Base-by-base conservation (phyloP, 805 yeast genomes). In the Pichia paraexigua region DNA sequence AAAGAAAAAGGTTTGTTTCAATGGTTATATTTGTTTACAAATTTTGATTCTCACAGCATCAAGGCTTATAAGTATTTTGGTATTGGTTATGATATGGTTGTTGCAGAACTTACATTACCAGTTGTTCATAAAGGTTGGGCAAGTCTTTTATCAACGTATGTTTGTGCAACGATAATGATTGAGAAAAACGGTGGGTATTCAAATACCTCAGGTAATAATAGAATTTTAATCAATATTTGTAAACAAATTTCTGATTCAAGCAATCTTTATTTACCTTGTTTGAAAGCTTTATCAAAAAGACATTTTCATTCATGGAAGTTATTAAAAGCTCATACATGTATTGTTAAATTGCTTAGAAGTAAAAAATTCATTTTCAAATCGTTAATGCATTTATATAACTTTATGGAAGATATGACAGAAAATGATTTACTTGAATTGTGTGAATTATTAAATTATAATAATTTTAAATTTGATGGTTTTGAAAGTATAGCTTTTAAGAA, bases 301-400 rank as follows among this genome's bases (percentile, higher is more conserved):
- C 84, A 82, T 60, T 80, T 79, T 52, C 82, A 82, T 60, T 85
- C 89, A 2, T 81, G 83, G 81, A 76, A 85, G 65, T 74, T 84
- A 61, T 72, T 79, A 39, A 83, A 82, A 58, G 83, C 86, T 0
- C 78, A 77, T 48, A 63, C 63, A 7, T 73, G 69, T 44, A 58
- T 80, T 21, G 56, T 74, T 13, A 67, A 64, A 24, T 48, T 75
- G 5, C 51, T 78, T 12, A 63, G 59, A 30, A 59, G 58, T 20
- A 43, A 46, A 22, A 20, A 39, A 12, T 20, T 56, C 30, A 21
- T 24, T 11, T 51, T 48, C 17, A 45, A 48, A 15, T 30, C 45
- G 21, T 25, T 42, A 28, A 12, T 20, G 25, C 25, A 50, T 25
- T 22, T 42, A 20, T 52, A 49, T 17, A 57, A 63, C 46, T 45